Evolutionary conservation across 768 basidiomycete genomes (phyloP), one percentile per base, ranked within the genome.

Genomic region (Hypsizygus marmoreus): DNA sequence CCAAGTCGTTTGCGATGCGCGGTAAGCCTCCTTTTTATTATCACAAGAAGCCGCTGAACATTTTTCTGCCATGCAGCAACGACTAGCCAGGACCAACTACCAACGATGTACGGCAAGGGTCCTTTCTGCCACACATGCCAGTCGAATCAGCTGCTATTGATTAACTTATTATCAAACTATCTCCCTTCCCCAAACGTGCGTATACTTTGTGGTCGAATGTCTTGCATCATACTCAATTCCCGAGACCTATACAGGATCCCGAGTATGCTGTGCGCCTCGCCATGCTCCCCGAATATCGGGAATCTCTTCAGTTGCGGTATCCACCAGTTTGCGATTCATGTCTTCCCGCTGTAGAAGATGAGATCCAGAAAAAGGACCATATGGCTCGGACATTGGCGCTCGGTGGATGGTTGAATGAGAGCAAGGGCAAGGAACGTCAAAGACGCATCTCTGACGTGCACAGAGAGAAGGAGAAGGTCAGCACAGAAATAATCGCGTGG

Each of bases 81-180:
- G 14, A 82, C 79, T 3, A 80, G 79, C 56, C 87, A 80, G 57
- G 80, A 88, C 60, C 77, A 80, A 17, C 66, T 92, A 19, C 88
- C 84, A 1, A 77, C 80, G 16, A 61, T 73, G 44, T 86, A 85
- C 43, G 70, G 77, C 32, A 74, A 71, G 20, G 73, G 78, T 1
- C 77, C 80, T 6, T 95, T 95, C 69, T 97, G 94, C 66, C 84
- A 87, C 55, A 81, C 81, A 6, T 97, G 95, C 63, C 84, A 87
- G 56, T 89, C 91, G n/a, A 97, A 97, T 65, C 94, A 97, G 59
- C 86, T 83, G 72, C 77, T 97, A 29, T 72, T 92, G 42, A 72
- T 89, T 50, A 91, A 93, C 64, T 79, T 97, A 44, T 70, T 97
- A 24, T 88, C 93, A 12, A 93, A 88, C 57, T 97, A 95, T 64